Evolutionary conservation across 257 asterid genomes (phyloP), one percentile per base, ranked within the genome.

Genomic region (Solanum ahanhuiri): DNA sequence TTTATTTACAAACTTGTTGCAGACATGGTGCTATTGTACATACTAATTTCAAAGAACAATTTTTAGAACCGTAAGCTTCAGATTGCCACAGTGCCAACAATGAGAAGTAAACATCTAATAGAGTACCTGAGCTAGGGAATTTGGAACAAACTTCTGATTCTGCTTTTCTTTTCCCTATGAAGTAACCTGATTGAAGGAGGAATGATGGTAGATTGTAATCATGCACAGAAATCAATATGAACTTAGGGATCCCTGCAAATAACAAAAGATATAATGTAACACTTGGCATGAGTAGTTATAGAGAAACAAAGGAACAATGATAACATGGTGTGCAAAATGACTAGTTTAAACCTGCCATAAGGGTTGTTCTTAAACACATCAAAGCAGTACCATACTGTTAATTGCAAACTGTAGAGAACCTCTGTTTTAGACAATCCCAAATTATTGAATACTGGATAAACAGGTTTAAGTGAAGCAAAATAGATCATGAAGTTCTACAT

Each of bases 111-210:
- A 72, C 81, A 83, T 79, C 66, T 48, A 28, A 48, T 79, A 18
- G 54, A 64, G 86, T 89, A 97, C 99, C 99, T 88, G 98, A 92
- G 85, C 39, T 87, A 28, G 99, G 98, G 92, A 88, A 97, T 90
- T 95, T 97, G 77, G 97, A 93, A 37, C 94, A 94, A 93, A 97
- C 96, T 92, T 95, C 98, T 23, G 98, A 94, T 91, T 95, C 99
- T 76, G 99, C 99, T 92, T 94, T 97, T 90, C 99, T 94, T 91
- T 97, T 97, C 70, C 99, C 99, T 1, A 92, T 92, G 92, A 95
- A 95, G 93, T 97, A 97, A 41, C 97, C 96, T 14, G 93, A 88
- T 75, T 93, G 77, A 63, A 95, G 95, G 86, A 95, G 88, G 91
- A 97, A 97, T 9, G 97, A 88, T 10, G 99, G 99, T 85, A 97